phyloP scores from a whole-genome alignment of 495 filamentous ascomycete species.

The Penicillium verhagenii region DNA sequence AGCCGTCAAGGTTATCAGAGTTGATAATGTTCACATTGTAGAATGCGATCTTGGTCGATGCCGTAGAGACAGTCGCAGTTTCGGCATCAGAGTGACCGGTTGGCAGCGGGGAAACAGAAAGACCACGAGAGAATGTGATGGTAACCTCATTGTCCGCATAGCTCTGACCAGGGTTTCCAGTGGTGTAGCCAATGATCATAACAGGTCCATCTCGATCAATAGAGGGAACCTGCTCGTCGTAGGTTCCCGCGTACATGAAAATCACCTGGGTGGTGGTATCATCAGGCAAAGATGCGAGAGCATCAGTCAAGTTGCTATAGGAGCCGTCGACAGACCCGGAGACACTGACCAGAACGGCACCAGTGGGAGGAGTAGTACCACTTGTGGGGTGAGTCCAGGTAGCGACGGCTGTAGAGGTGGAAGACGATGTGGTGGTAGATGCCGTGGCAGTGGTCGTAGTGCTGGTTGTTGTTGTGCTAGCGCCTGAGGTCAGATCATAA shows the following conservation, averaged over 20 bases:
- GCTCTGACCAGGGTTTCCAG: slow-evolving; percentile 11
- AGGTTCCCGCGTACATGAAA: slow-evolving; percentile 11
- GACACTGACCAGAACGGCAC: slow-evolving; percentile 2
- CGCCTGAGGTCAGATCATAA: slow-evolving; percentile 5
- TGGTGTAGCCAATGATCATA: slow-evolving; percentile 12
- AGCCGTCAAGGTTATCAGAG: slow-evolving; percentile 13
- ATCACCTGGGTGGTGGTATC: slow-evolving; percentile 4
- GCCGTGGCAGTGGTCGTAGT: neutral
- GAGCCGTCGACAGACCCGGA: slow-evolving; percentile 1
- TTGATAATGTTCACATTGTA: slow-evolving; percentile 16
- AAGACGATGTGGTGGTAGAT: neutral
- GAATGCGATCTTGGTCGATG: slow-evolving; percentile 13
- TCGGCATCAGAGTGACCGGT: slow-evolving; percentile 18
- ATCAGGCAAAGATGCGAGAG: slow-evolving; percentile 5
- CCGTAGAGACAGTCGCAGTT: slow-evolving; percentile 12
- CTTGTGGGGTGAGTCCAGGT: slow-evolving; percentile 9
- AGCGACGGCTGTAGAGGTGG: neutral
- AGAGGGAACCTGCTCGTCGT: slow-evolving; percentile 6
- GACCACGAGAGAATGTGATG: slow-evolving; percentile 14
- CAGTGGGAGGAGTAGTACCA: slow-evolving; percentile 6
- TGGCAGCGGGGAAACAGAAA: slow-evolving; percentile 14
- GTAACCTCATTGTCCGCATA: slow-evolving; percentile 17
- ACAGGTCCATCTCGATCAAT: slow-evolving; percentile 6
- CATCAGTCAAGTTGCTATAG: slow-evolving; percentile 10
- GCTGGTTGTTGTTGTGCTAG: neutral